These are phyloP conservation scores for Macadamia integrifolia DNA, from an alignment of 164 flowering plant species.

Conservation along the genomic window DNA sequence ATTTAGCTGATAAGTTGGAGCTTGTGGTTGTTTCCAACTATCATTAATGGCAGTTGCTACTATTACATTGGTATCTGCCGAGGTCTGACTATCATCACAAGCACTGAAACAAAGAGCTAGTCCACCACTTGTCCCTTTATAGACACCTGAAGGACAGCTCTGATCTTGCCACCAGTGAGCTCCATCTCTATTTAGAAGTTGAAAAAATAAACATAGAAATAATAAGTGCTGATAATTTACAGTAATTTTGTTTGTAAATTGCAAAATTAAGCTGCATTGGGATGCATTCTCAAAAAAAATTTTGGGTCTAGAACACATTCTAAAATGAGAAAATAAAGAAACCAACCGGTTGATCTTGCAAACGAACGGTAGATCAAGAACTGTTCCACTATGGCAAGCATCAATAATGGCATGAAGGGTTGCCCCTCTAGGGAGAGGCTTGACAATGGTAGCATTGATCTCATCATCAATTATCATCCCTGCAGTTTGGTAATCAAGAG, in stretches of 20 bases:
- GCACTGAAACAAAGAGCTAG: constrained; percentile 20
- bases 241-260: constrained; percentile 5
- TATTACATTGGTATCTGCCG: constrained; percentile 7
- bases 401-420: constrained; percentile 27
- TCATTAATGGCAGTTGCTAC: neutral
- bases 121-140: constrained; percentile 27
- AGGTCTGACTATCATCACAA: constrained; percentile 18
- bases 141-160: neutral
- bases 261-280: no score
- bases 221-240: no score
- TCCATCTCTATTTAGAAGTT: neutral
- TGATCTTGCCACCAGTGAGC: constrained; percentile 14
- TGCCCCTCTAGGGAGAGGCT: constrained; percentile 18
- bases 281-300: no score
- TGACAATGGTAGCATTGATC: constrained; percentile 18
- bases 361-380: constrained; percentile 22
- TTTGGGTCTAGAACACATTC: no score
- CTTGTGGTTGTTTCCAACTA: neutral
- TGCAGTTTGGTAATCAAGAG: constrained; percentile 12
- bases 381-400: constrained; percentile 25
- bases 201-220: no score
- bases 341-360: constrained; percentile 14
- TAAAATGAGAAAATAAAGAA: neutral
- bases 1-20: neutral
- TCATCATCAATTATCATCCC: constrained; percentile 22